Evolutionary conservation across 495 filamentous ascomycete species (phyloP), one percentile per base, ranked within the genome.

Genomic region (Tuber umbilicatum): DNA sequence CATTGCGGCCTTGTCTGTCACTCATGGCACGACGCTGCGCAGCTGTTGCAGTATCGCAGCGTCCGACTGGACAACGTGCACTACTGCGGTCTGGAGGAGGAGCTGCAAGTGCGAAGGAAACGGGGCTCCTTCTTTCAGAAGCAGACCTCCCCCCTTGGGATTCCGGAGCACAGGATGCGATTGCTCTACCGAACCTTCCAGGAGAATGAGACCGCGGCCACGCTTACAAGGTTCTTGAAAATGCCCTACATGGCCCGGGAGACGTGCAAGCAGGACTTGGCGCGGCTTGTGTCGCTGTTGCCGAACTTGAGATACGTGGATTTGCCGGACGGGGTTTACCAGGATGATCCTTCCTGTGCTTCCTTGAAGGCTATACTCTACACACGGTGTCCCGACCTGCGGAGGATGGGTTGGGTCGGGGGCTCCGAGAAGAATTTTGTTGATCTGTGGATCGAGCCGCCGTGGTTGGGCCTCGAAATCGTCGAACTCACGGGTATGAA

Each of bases 191-290:
- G 92, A 64, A 90, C 93, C 0, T 89, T 98, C 45, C 88, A 94
- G 74, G 91, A 94, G 43, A 89, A 91, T 41, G 86, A 87, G 38
- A 86, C 86, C 42, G 85, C 95, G 23, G 93, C 89, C 0, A 82
- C 84, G 7, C 85, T 87, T 39, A 92, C 97, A 17, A 84, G 91
- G 75, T 92, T 90, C 73, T 85, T 99, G 72, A 94, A 97, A 84
- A 90, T 92, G 79, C 92, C 95, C n/a, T 98, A 97, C 83, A 97
- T 97, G 95, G 91, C 93, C 68, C 90, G 95, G 67, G 94, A 97
- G 84, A 90, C 91, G 10, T 91, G 88, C 85, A 94, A 93, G 83
- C 86, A 91, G 47, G 91, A 93, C 74, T 88, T 97, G 71, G 95
- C 95, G 23, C 89, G 93, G 67, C 92, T 91, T 35, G 90, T 97